Percentiles rank a stretch among this genome's conserved stretches.
These are phyloP conservation scores for Colletotrichum coccodes DNA, from an alignment of 2,329 filamentous ascomycete species.

Conservation along the genomic window DNA sequence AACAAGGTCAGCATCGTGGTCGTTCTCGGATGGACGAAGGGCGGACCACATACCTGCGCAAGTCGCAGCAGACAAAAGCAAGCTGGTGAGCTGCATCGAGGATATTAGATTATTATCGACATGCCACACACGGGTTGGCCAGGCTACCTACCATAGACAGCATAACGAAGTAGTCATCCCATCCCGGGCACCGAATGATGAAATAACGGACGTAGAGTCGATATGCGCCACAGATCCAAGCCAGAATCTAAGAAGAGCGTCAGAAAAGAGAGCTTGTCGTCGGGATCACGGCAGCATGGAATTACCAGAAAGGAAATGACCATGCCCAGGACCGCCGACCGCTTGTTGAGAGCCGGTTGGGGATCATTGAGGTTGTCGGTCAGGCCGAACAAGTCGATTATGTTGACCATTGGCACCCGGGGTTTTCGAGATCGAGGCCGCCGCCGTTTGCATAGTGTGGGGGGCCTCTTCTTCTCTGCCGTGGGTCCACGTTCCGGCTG, in stretches of 20 bases:
- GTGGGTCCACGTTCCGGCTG: background rate
- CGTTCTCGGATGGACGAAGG: background rate
- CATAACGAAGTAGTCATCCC: slow-evolving; percentile 35
- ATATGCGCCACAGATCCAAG: slow-evolving; percentile 30
- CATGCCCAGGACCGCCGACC: slow-evolving; percentile 29
- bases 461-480: background rate
- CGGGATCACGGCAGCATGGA: no score
- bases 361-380: slow-evolving; percentile 34
- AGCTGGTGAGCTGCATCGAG: slow-evolving; percentile 2
- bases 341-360: slow-evolving; percentile 27
- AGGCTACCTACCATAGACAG: slow-evolving; percentile 24
- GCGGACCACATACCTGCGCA: slow-evolving; percentile 2
- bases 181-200: slow-evolving; percentile 27
- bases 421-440: background rate
- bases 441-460: slow-evolving; percentile 17
- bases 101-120: background rate
- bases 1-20: background rate
- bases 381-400: slow-evolving; percentile 33
- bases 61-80: slow-evolving; percentile 16
- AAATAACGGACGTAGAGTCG: slow-evolving; percentile 34
- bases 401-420: slow-evolving; percentile 19
- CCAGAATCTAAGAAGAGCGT: background rate
- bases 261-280: background rate
- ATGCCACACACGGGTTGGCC: background rate
- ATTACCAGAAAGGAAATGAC: slow-evolving; percentile 32